A percentile compares a stretch with the other conserved stretches of the same genome.
Conservation (phyloP, 192 early-diverging fungal species). For the Coemansia guatemalensis region DNA sequence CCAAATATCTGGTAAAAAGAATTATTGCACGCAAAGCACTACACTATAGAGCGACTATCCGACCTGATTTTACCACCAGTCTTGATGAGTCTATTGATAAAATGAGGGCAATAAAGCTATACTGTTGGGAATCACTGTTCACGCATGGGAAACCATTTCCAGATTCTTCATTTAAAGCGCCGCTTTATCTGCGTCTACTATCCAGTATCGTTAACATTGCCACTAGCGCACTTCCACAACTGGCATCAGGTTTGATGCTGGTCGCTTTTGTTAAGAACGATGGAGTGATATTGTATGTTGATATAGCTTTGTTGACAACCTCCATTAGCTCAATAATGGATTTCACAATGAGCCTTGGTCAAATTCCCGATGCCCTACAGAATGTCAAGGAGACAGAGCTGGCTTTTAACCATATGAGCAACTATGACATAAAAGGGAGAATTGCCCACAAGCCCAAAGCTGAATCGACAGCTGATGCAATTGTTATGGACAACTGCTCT, state of each 20-base stretch:
- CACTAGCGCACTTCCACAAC: constrained; percentile 35
- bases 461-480: neutral
- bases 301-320: constrained; percentile 14
- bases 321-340: constrained; percentile 10
- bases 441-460: neutral
- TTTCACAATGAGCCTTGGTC: constrained; percentile 7
- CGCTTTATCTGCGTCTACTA: neutral
- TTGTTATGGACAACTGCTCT: constrained; percentile 8
- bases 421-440: neutral
- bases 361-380: neutral
- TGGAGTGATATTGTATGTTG: constrained; percentile 18
- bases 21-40: neutral
- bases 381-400: constrained; percentile 2
- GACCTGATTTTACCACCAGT: neutral
- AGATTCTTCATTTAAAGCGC: neutral
- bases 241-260: constrained; percentile 58
- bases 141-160: constrained; percentile 16
- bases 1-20: neutral
- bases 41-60: neutral
- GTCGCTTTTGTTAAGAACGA: constrained; percentile 47
- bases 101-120: constrained; percentile 66
- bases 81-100: constrained; percentile 1
- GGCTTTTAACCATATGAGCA: constrained; percentile 1
- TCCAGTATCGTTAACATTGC: constrained; percentile 4
- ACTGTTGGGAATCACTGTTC: constrained; percentile 57